Conservation (phyloP, 768 basidiomycete species). For the Lactifluus subvellereus region DNA sequence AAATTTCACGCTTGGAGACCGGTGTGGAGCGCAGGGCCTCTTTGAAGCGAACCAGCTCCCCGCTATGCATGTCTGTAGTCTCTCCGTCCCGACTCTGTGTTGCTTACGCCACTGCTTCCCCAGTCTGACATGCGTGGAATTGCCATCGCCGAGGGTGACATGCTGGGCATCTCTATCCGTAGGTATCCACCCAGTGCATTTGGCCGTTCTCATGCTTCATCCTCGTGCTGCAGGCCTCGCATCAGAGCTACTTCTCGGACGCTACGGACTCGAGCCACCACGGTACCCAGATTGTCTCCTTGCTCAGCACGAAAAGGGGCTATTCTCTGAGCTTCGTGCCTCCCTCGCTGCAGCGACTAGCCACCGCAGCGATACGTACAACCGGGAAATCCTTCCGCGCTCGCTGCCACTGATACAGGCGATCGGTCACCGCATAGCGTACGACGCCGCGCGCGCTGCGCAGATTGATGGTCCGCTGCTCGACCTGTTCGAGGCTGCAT, state of each 20-base stretch:
- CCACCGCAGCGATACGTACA: constrained; percentile 49
- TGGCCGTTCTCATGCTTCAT: constrained; percentile 15
- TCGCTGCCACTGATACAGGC: constrained; percentile 49
- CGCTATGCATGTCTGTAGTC: constrained; percentile 41
- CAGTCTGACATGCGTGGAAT: constrained; percentile 28
- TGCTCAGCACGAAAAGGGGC: constrained; percentile 41
- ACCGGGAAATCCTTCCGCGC: constrained; percentile 50
- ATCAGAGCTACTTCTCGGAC: constrained; percentile 51
- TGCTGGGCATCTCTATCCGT: constrained; percentile 44
- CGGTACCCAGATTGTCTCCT: constrained; percentile 43
- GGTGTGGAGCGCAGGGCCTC: constrained; percentile 61
- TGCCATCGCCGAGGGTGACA: constrained; percentile 46
- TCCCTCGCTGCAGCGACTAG: constrained; percentile 10
- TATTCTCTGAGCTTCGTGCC: constrained; percentile 28
- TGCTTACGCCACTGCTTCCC: neutral
- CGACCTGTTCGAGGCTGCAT: constrained; percentile 49
- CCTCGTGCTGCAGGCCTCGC: constrained; percentile 39
- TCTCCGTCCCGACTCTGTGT: constrained; percentile 30
- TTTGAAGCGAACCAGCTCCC: constrained; percentile 61
- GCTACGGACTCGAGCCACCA: constrained; percentile 46
- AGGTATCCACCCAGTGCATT: constrained; percentile 27
- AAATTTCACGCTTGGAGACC: constrained; percentile 49
- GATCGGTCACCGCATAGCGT: constrained; percentile 59
- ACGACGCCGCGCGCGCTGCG: constrained; percentile 44
- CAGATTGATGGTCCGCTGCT: constrained; percentile 45